Percentiles rank a stretch among this genome's conserved stretches.
These are phyloP conservation scores for Hygrophoropsis aurantiaca DNA, from an alignment of 768 basidiomycete genomes.

Conservation along the genomic window DNA sequence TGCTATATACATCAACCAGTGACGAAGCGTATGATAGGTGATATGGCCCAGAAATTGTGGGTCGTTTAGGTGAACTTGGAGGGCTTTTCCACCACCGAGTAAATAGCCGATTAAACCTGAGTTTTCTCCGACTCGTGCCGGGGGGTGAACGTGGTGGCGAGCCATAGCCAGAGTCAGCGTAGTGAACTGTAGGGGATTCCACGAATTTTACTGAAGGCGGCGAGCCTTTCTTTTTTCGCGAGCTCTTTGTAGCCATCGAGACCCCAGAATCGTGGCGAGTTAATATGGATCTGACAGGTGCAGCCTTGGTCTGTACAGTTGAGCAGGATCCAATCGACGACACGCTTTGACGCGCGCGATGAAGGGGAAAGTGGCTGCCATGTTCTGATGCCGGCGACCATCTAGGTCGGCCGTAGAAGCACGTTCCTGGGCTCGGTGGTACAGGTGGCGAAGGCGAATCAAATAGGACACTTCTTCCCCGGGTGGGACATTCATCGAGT, in stretches of 20 bases:
- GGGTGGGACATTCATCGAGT: constrained; percentile 9
- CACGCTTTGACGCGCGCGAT: constrained; percentile 33
- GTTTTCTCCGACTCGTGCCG: constrained; percentile 7
- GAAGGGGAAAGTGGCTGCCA: constrained; percentile 12
- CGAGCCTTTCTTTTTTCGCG: constrained; percentile 29
- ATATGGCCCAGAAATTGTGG: constrained; percentile 32
- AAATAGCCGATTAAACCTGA: constrained; percentile 19
- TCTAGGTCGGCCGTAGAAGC: constrained; percentile 18
- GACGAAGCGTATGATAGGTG: constrained; percentile 28
- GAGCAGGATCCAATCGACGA: constrained; percentile 39
- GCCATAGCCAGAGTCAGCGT: constrained; percentile 23
- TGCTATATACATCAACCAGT: constrained; percentile 25
- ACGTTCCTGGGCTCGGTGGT: constrained; percentile 8
- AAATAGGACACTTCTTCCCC: constrained; percentile 28
- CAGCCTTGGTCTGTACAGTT: constrained; percentile 23
- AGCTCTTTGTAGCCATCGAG: constrained; percentile 35
- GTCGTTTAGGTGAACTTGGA: constrained; percentile 18
- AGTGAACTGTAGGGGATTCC: constrained; percentile 62
- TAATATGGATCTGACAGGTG: constrained; percentile 59
- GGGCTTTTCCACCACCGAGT: constrained; percentile 26
- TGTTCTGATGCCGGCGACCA: constrained; percentile 17
- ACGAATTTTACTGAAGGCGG: constrained; percentile 66
- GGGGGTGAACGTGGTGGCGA: constrained; percentile 10
- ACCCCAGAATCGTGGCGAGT: constrained; percentile 50
- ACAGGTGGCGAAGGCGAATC: constrained; percentile 12